Evolutionary conservation across 2,329 filamentous ascomycete species (phyloP), one percentile per base, ranked within the genome.

Genomic region (Dothistroma septosporum): DNA sequence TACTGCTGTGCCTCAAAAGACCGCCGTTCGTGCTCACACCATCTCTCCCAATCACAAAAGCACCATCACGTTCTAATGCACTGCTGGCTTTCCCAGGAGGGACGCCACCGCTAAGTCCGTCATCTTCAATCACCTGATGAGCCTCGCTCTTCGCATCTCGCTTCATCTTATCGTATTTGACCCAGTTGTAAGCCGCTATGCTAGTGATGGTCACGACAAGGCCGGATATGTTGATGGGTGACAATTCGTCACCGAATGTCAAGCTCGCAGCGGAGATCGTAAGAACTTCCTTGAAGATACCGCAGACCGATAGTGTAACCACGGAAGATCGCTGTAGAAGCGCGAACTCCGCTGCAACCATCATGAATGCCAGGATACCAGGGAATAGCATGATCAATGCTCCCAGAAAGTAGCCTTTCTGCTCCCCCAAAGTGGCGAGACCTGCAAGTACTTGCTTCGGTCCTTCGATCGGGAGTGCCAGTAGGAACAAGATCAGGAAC

Each of bases 221-320:
- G 8, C 94, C 94, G 16, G 89, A 84, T 10, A 97, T 79, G 74
- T 99, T 99, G 79, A 99, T 85, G 0, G 87, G 80, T 0, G 92
- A 97, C 50, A 99, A 84, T 53, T 84, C 85, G 73, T 99, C 94
- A 69, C 94, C 85, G 79, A 97, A 99, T 4, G 96, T 86, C 31
- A 95, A 75, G 9, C 91, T 89, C 0, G 93, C 93, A 0, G 91
- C 92, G 46, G 86, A 88, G 70, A 99, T 97, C 14, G 94, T 99
- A 58, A 99, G 87, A 46, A 97, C 94, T 78, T 99, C 94, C 75
- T 99, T 99, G 82, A 99, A 97, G 64, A 99, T 97, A 63, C 94
- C 94, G 64, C 92, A 96, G 68, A 99, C 97, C 55, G 90, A 95
- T 50, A 99, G 83, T 0, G 94, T 97, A 55, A 99, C 94, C 57